These are phyloP conservation scores for Citrus trifoliata DNA, from an alignment of 345 rosid genomes.

Conservation along the genomic window DNA sequence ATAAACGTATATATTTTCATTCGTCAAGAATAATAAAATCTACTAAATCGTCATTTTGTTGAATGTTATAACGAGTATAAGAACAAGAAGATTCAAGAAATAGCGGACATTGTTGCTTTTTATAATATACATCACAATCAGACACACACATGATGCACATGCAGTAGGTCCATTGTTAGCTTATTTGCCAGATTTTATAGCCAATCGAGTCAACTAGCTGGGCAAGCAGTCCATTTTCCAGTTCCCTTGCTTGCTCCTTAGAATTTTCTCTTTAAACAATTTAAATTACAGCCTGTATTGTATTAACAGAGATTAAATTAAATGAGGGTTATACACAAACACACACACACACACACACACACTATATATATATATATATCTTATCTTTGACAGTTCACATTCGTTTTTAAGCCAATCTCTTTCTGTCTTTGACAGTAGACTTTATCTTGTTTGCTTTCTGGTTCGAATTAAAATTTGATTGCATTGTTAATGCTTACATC, in stretches of 20 bases:
- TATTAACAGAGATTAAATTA: neutral
- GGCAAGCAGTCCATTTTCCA: neutral
- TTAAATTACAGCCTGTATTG: slow-evolving; percentile 4
- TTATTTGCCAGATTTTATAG: neutral
- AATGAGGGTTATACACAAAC: neutral
- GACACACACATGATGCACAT: slow-evolving; percentile 15
- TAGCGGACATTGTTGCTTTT: neutral
- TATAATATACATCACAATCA: neutral
- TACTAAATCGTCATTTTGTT: neutral
- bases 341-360: no score
- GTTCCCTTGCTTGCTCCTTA: neutral
- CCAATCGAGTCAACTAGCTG: slow-evolving; percentile 8
- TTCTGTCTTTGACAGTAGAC: neutral
- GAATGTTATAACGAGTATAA: neutral
- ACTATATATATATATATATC: neutral
- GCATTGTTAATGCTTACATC: neutral
- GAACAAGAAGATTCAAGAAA: neutral
- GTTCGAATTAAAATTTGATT: neutral
- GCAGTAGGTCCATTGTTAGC: slow-evolving; percentile 2
- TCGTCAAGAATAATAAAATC: neutral
- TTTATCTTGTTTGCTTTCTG: neutral
- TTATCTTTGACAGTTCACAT: neutral
- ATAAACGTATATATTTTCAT: neutral
- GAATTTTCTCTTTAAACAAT: neutral
- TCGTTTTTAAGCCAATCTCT: neutral